These are phyloP conservation scores for Vitis labrusca DNA, from an alignment of 164 flowering plant species.

Conservation along the genomic window DNA sequence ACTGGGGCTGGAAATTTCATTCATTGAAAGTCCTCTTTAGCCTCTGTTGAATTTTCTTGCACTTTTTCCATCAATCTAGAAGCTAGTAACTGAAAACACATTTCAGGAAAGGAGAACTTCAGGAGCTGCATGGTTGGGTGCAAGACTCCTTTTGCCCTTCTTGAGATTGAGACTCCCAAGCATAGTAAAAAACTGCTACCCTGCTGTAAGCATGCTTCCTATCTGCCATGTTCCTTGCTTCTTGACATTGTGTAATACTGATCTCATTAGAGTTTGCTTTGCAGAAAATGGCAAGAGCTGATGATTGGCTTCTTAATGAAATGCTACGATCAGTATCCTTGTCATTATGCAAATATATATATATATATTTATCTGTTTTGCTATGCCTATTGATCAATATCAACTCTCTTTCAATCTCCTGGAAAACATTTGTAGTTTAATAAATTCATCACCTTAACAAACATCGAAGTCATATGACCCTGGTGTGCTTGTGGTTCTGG, in stretches of 20 bases:
- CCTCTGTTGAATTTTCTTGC: too few species aligned
- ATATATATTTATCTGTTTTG: neutral
- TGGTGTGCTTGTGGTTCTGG: constrained; percentile 62
- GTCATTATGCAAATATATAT: neutral
- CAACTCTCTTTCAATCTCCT: neutral
- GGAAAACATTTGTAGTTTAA: neutral
- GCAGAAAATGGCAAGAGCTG: constrained; percentile 71
- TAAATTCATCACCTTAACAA: constrained; percentile 35
- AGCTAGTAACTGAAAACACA: neutral
- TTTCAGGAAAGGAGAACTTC: constrained; percentile 66
- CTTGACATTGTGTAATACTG: neutral
- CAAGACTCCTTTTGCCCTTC: constrained; percentile 56
- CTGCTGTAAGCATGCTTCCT: constrained; percentile 49
- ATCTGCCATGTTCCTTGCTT: constrained; percentile 5
- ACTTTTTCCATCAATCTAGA: neutral
- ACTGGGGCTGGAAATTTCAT: too few species aligned
- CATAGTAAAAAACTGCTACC: constrained; percentile 69
- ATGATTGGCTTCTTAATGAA: constrained; percentile 71
- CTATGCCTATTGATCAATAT: neutral
- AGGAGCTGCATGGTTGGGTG: constrained; percentile 64
- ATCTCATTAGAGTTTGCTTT: constrained; percentile 5
- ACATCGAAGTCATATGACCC: constrained; percentile 72
- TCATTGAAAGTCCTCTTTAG: too few species aligned
- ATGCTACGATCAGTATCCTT: constrained; percentile 91
- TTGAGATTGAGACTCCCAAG: constrained; percentile 51